These are phyloP conservation scores for Agarophyton chilense DNA, from an alignment of 23 red algal species.

Conservation along the genomic window DNA sequence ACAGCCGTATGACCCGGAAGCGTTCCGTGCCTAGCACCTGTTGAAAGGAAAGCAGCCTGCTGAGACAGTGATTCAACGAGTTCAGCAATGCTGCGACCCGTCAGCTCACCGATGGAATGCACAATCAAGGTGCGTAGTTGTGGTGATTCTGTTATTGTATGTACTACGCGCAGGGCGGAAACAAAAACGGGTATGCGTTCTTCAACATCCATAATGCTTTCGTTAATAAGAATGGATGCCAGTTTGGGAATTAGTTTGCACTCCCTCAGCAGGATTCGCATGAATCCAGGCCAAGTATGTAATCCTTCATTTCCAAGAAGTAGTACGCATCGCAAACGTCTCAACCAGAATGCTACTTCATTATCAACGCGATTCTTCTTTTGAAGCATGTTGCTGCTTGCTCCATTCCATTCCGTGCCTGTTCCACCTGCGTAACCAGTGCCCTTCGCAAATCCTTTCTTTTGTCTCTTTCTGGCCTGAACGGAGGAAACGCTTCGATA, in stretches of 20 bases:
- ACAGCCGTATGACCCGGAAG: slow-evolving; percentile 35
- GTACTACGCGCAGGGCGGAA: slow-evolving; percentile 61
- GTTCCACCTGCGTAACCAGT: slow-evolving; percentile 62
- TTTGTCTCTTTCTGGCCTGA: slow-evolving; percentile 35
- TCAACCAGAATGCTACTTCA: slow-evolving; percentile 55
- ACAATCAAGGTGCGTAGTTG: slow-evolving; percentile 34
- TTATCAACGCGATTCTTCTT: slow-evolving; percentile 29
- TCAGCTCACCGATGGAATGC: slow-evolving; percentile 19
- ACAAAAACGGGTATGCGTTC: slow-evolving; percentile 62
- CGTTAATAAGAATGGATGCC: slow-evolving; percentile 51
- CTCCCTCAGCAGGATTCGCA: slow-evolving; percentile 60
- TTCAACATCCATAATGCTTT: slow-evolving; percentile 69
- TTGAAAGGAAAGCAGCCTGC: slow-evolving; percentile 56
- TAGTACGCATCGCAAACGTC: slow-evolving; percentile 59
- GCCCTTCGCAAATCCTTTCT: slow-evolving; percentile 72
- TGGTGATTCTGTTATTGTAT: slow-evolving; percentile 43
- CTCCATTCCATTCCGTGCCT: slow-evolving; percentile 64
- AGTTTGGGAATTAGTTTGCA: slow-evolving; percentile 23
- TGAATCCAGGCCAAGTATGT: slow-evolving; percentile 56
- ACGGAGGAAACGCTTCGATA: slow-evolving; percentile 15
- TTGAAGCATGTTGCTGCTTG: slow-evolving; percentile 41
- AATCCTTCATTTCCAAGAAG: slow-evolving; percentile 19
- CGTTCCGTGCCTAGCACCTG: slow-evolving; percentile 37
- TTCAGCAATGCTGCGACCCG: slow-evolving; percentile 53
- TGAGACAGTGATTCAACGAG: slow-evolving; percentile 63